Base-by-base conservation (phyloP, 495 filamentous ascomycete species). In the Lasiosphaeria hispida region DNA sequence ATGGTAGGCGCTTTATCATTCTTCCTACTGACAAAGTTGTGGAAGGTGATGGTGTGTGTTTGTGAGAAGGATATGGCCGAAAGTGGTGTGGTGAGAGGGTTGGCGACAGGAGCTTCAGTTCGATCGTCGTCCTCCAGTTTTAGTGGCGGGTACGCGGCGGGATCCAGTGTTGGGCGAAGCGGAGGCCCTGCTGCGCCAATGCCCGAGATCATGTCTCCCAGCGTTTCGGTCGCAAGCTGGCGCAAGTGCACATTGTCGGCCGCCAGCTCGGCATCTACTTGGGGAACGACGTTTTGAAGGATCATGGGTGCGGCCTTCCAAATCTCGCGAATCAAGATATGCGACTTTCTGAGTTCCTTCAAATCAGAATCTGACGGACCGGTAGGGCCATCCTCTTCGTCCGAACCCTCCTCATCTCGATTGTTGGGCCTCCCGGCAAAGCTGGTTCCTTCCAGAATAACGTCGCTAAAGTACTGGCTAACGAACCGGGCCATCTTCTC, bases 391-490 rank as follows among this genome's bases (percentile, higher is more conserved):
- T 82, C 79, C 39, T 90, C 89, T 47, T 94, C 90, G 42, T 92
- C 91, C 17, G 88, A 87, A 52, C 87, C 89, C 7, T 83, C 79
- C 41, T 77, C 78, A 41, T 74, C 79, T 45, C 55, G 70, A 65
- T 77, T 72, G 36, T 87, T 73, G 6, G 71, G 61, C 40, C 76
- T 74, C 1, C 75, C 74, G 13, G 66, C 72, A 39, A 75, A 77
- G 2, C 84, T 80, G 0, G 93, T 91, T 10, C 89, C 87, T 63
- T 96, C 90, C 44, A 96, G 83, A 53, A 99, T 93, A 18, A 97
- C 90, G 57, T 96, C 91, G 70, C 92, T 94, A 72, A 99, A 99
- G 68, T 97, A 99, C 66, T 95, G 92, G 61, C 91, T 92, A 53
- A 97, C 87, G 63, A 91, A 87, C 48, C 91, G 86, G 1, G 90